Evolutionary conservation across 768 basidiomycete species (phyloP).

Genomic region (Pulveroboletus sp.): DNA sequence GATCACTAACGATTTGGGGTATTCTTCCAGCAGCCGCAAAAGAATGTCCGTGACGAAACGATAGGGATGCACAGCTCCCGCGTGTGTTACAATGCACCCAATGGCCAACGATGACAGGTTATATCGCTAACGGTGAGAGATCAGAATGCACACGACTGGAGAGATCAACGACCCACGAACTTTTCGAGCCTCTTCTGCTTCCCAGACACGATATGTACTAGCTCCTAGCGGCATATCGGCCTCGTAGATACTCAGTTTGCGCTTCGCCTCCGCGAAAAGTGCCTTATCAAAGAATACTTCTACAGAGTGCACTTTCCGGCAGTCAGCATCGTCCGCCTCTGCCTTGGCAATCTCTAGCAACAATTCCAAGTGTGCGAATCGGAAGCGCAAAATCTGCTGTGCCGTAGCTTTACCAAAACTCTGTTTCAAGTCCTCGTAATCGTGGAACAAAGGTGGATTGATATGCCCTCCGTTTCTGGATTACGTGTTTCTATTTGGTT

Average conservation of each 20-base stretch:
- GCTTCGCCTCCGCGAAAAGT: slow-evolving; percentile 38
- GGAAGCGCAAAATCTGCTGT: slow-evolving; percentile 38
- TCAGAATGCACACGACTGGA: neutral
- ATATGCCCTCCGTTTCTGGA: slow-evolving; percentile 51
- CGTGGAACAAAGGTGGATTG: slow-evolving; percentile 46
- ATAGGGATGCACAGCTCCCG: slow-evolving; percentile 69
- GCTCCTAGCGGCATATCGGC: slow-evolving; percentile 53
- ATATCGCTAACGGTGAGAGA: slow-evolving; percentile 39
- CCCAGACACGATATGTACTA: slow-evolving; percentile 22
- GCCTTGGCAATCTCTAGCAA: slow-evolving; percentile 29
- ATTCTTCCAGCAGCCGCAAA: slow-evolving; percentile 46
- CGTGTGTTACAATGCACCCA: slow-evolving; percentile 53
- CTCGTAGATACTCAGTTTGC: slow-evolving; percentile 42
- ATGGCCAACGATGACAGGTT: slow-evolving; percentile 43
- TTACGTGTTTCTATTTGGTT: neutral
- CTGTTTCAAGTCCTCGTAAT: slow-evolving; percentile 39
- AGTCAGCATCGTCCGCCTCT: slow-evolving; percentile 27
- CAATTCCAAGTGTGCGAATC: slow-evolving; percentile 36
- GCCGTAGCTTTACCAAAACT: slow-evolving; percentile 39
- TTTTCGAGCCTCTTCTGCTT: slow-evolving; percentile 33
- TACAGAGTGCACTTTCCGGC: slow-evolving; percentile 32
- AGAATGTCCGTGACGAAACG: slow-evolving; percentile 63
- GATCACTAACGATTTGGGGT: slow-evolving; percentile 36
- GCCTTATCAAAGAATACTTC: slow-evolving; percentile 33
- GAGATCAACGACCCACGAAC: slow-evolving; percentile 21